A percentile compares a stretch with the other conserved stretches of the same genome.
Evolutionary conservation across 768 basidiomycete genomes (phyloP).

Genomic region (Kwoniella sp.): DNA sequence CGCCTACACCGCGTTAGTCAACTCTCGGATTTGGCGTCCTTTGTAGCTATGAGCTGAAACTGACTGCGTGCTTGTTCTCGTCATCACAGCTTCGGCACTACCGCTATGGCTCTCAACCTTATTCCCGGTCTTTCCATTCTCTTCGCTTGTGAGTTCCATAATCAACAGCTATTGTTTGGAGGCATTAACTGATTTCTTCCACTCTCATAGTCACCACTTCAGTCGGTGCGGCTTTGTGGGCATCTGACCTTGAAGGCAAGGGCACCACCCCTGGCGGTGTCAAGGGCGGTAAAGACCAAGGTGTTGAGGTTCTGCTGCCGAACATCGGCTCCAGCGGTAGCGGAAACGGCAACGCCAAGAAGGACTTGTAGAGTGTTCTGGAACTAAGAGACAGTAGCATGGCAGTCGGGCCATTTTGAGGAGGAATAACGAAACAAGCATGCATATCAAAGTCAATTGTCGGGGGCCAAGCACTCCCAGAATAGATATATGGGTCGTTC

Average conservation of each 20-base stretch:
- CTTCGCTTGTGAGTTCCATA: conserved; percentile 58
- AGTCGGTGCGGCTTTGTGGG: conserved; percentile 75
- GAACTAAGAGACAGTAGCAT: background rate
- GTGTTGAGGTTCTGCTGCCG: conserved; percentile 15
- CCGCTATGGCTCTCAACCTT: conserved; percentile 65
- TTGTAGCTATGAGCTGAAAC: background rate
- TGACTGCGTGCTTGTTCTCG: no score
- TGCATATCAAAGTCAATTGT: background rate
- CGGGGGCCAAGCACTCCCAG: background rate
- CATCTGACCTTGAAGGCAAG: conserved; percentile 65
- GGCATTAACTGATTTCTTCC: background rate
- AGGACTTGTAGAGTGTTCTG: conserved; percentile 11
- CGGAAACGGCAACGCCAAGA: conserved; percentile 2
- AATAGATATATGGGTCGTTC: no score
- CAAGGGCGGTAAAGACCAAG: conserved; percentile 7
- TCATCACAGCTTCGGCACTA: conserved; percentile 65
- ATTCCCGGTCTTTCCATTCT: conserved; percentile 66
- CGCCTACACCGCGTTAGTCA: conserved; percentile 67
- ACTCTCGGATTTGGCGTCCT: background rate
- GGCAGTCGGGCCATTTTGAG: no score
- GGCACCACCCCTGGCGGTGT: conserved; percentile 9
- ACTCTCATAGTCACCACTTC: conserved; percentile 61
- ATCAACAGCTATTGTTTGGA: background rate
- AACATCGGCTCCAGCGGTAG: background rate
- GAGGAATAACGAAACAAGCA: background rate